Base-by-base conservation (phyloP, 371 early-diverging fungal genomes). In the Actinomortierella wolfii region DNA sequence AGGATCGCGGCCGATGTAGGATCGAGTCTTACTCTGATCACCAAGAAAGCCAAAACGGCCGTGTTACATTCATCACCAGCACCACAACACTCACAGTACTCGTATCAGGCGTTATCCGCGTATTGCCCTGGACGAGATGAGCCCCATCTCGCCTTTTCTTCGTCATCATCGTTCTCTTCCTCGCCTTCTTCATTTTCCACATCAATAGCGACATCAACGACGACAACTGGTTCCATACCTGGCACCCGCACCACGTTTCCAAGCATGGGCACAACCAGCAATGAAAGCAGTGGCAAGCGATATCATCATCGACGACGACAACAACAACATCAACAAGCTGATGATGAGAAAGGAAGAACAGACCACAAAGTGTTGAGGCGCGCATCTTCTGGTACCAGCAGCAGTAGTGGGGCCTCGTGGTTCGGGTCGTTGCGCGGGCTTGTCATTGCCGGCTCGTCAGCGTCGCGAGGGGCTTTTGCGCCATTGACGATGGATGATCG, bases 381-480 rank as follows among this genome's bases (percentile, higher is more conserved):
- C n/a, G n/a, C n/a, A n/a, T n/a, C n/a, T n/a, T n/a, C n/a, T n/a
- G n/a, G n/a, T n/a, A n/a, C n/a, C n/a, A n/a, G 34, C 23, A 15
- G 51, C 11, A 4, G 56, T 1, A 44, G 1, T 39, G 64, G 61
- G 7, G 65, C 71, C 0, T 57, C 61, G 9, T 70, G 71, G 71
- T 70, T 70, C 21, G 71, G 71, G 2, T 70, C 71, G 1, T 61
- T 70, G 3, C 59, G 65, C 46, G 60, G 64, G 13, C 64, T 64
- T 54, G 65, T 61, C 34, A 56, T 64, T 53, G 64, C 65, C 23
- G 65, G 61, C n/a, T 57, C 43, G n/a, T 49, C 71, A 3, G 65
- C 48, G 43, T 61, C 71, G 49, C 51, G 58, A 46, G 71, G 71
- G 13, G 71, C 66, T 3, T 65, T 70, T 23, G 7, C 71, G 7